Evolutionary conservation across 345 rosid genomes (phyloP), one percentile per base, ranked within the genome.

Genomic region (Syzygium aromaticum): DNA sequence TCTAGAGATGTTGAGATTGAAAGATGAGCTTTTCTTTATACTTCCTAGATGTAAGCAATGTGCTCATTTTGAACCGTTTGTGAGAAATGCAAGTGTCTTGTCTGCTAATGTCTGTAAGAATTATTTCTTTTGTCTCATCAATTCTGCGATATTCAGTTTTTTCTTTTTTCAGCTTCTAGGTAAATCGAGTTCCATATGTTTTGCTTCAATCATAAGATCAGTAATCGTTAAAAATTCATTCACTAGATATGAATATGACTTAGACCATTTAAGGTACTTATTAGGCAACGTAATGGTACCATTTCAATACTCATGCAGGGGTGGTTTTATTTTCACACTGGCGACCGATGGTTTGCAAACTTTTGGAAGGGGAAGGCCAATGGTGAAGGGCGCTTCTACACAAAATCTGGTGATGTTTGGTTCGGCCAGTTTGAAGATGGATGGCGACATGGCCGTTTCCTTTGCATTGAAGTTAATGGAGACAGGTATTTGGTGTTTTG

Each of bases 321-420:
- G 19, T 96, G 99, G 99, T 96, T 95, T 91, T 98, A 95, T 92
- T 98, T 96, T 91, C 98, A 94, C 89, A 91, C 92, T 43, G 99
- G 98, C 5, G 98, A 96, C 86, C 88, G 99, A 38, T 98, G 99
- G 99, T 96, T 98, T 91, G 97, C 97, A 87, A 96, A 96, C 93
- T 98, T 96, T 91, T 98, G 99, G 99, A 98, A 98, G 92, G 99
- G 99, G 90, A 96, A 95, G 91, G 98, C 98, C 80, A 94, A 94
- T 84, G 99, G 99, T 5, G 96, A 98, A 91, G 94, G 99, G 84
- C 94, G 99, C 87, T 98, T 96, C 94, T 98, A 98, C 91, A 93
- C 99, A 52, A 95, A 93, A 86, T 91, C 93, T 3, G 99, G 99
- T 27, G 94, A 95, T 57, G 91, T 96, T 56, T 94, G 91, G 91